These are phyloP conservation scores for Xanthoceras sorbifolium DNA, from an alignment of 345 rosid species.

Conservation along the genomic window DNA sequence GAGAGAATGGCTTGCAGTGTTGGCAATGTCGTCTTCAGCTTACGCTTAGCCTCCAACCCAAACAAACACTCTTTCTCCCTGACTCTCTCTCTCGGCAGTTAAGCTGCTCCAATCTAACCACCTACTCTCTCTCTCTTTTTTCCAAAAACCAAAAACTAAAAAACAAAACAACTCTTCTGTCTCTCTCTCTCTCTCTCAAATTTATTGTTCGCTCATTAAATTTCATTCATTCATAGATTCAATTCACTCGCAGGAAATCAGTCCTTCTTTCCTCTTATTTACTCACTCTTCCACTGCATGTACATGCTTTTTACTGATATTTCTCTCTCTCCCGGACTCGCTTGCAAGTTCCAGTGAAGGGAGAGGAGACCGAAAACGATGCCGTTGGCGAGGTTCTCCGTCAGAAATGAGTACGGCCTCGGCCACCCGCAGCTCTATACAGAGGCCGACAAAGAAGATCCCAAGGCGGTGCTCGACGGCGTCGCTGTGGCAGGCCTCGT, in stretches of 20 bases:
- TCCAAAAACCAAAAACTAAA: background rate
- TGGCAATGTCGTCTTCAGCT: conserved; percentile 59
- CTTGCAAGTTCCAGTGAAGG: background rate
- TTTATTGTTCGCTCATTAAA: conserved; percentile 13
- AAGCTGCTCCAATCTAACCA: conserved; percentile 68
- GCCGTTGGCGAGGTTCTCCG: conserved; percentile 74
- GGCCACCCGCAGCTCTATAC: conserved; percentile 58
- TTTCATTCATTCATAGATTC: conserved; percentile 22
- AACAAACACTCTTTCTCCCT: conserved; percentile 22
- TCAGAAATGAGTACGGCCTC: conserved; percentile 66
- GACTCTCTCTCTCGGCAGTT: conserved; percentile 53
- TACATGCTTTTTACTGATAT: background rate
- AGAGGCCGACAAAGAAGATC: conserved; percentile 68
- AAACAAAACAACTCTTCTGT: conserved; percentile 1
- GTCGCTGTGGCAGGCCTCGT: conserved; percentile 81
- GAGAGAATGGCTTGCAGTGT: conserved; percentile 71
- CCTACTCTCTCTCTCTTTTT: conserved; percentile 35
- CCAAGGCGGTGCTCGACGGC: conserved; percentile 76
- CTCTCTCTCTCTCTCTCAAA: background rate
- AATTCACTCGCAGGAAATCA: background rate
- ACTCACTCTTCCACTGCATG: conserved; percentile 11
- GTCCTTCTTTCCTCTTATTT: conserved; percentile 6
- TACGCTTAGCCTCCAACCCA: conserved; percentile 7
- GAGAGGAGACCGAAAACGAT: conserved; percentile 29
- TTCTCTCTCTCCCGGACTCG: conserved; percentile 8